A percentile compares a stretch with the other conserved stretches of the same genome.
Evolutionary conservation across 2,329 filamentous ascomycete species (phyloP).

Genomic region (Arthroderma sp.): DNA sequence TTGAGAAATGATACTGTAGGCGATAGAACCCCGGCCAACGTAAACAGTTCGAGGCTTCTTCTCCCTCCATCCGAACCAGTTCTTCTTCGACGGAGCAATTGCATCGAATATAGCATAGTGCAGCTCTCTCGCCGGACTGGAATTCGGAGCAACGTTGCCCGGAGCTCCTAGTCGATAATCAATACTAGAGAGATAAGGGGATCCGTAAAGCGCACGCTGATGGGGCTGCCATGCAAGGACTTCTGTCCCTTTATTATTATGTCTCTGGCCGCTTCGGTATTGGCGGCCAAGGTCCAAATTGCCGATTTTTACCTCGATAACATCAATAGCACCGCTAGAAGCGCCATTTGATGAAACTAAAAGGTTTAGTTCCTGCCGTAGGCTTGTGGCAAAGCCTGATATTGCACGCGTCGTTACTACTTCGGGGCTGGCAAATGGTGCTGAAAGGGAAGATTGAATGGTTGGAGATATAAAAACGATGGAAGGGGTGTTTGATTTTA

Average conservation of each 20-base stretch:
- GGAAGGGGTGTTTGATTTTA: slow-evolving; percentile 43
- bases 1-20: slow-evolving; percentile 75
- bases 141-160: slow-evolving; percentile 37
- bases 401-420: slow-evolving; percentile 74
- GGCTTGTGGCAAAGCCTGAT: slow-evolving; percentile 70
- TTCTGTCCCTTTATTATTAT: slow-evolving; percentile 38
- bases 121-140: slow-evolving; percentile 63
- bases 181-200: slow-evolving; percentile 33
- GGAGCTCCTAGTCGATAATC: slow-evolving; percentile 31
- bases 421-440: slow-evolving; percentile 54
- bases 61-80: slow-evolving; percentile 28
- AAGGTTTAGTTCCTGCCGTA: slow-evolving; percentile 66
- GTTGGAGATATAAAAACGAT: slow-evolving; percentile 36
- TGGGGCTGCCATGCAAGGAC: slow-evolving; percentile 48
- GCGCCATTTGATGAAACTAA: slow-evolving; percentile 36
- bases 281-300: slow-evolving; percentile 73
- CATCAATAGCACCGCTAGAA: slow-evolving; percentile 44
- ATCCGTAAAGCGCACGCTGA: slow-evolving; percentile 42
- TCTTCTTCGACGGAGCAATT: slow-evolving; percentile 44
- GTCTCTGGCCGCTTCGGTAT: slow-evolving; percentile 33
- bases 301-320: slow-evolving; percentile 80
- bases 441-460: slow-evolving; percentile 34
- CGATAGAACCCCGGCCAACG: slow-evolving; percentile 69
- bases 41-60: slow-evolving; percentile 49
- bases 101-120: slow-evolving; percentile 87